Percentiles rank a stretch among this genome's conserved stretches.
Evolutionary conservation across 2,329 filamentous ascomycete genomes (phyloP).

Genomic region (Microascus cirrosus): DNA sequence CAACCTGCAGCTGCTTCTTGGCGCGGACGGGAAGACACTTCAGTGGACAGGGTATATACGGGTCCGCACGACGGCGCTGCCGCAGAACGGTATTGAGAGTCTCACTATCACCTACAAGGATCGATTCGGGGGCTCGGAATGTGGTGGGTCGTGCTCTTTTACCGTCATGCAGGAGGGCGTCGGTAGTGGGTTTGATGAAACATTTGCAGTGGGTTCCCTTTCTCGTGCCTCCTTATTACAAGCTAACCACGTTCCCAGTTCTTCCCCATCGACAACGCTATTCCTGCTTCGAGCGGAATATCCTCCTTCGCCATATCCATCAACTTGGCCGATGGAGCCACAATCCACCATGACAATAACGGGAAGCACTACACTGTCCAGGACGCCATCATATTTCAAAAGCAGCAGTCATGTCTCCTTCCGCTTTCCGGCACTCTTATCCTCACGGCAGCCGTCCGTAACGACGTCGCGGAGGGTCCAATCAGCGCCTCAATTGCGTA

Average conservation of each 20-base stretch:
- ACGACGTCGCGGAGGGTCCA: conserved; percentile 29
- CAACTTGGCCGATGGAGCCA: conserved; percentile 33
- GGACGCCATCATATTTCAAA: conserved; percentile 43
- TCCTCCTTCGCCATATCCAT: conserved; percentile 47
- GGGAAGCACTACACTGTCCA: conserved; percentile 41
- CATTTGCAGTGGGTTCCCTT: conserved; percentile 27
- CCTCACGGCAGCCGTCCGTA: conserved; percentile 35
- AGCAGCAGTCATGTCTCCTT: conserved; percentile 43
- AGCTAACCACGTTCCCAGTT: conserved; percentile 17
- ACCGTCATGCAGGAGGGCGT: conserved; percentile 32
- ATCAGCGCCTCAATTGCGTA: conserved; percentile 31
- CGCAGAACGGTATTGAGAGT: conserved; percentile 27
- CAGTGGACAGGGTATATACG: conserved; percentile 44
- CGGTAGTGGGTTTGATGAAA: conserved; percentile 47
- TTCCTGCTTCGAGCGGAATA: conserved; percentile 48
- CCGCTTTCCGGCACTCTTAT: conserved; percentile 29
- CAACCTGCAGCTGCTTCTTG: conserved; percentile 41
- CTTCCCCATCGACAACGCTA: conserved; percentile 33
- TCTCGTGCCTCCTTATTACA: neutral
- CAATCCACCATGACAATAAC: conserved; percentile 42
- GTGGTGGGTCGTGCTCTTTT: conserved; percentile 32
- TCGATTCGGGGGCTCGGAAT: conserved; percentile 34
- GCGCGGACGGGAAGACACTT: conserved; percentile 33
- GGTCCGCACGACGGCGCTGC: conserved; percentile 38
- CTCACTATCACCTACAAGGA: conserved; percentile 45